Evolutionary conservation across 179 eudicot genomes (phyloP).

Genomic region (Beta lomatogona): DNA sequence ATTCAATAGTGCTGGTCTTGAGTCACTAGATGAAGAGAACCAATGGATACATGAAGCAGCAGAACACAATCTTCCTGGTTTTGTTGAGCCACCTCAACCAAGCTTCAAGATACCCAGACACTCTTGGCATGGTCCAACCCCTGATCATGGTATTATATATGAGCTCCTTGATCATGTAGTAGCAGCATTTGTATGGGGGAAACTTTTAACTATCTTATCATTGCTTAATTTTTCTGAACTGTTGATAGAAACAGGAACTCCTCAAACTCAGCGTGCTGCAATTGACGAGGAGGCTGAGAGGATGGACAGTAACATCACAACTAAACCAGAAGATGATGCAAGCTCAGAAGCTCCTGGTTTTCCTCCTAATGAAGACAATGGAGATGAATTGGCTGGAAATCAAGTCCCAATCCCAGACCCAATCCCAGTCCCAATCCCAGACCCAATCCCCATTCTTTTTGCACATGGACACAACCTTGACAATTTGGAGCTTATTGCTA

Average conservation of each 20-base stretch:
- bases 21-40: constrained; percentile 67
- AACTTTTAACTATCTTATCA: not conserved
- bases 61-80: constrained; percentile 33
- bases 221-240: not conserved
- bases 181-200: not conserved
- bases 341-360: too few species aligned
- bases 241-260: constrained; percentile 50
- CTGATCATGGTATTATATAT: constrained; percentile 53
- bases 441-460: too few species aligned
- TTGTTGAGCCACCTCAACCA: constrained; percentile 39
- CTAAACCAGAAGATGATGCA: too few species aligned
- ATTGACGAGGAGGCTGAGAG: not conserved
- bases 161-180: constrained; percentile 1
- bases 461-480: too few species aligned
- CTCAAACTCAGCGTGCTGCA: constrained; percentile 62
- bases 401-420: too few species aligned
- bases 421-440: too few species aligned
- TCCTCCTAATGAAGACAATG: too few species aligned
- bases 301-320: too few species aligned
- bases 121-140: constrained; percentile 48
- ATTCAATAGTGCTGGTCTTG: constrained; percentile 54
- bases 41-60: constrained; percentile 43
- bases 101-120: constrained; percentile 51
- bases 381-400: too few species aligned
- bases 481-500: too few species aligned